Evolutionary conservation across 2,329 filamentous ascomycete genomes (phyloP), one percentile per base, ranked within the genome.

Genomic region (Biscogniauxia mediterranea): DNA sequence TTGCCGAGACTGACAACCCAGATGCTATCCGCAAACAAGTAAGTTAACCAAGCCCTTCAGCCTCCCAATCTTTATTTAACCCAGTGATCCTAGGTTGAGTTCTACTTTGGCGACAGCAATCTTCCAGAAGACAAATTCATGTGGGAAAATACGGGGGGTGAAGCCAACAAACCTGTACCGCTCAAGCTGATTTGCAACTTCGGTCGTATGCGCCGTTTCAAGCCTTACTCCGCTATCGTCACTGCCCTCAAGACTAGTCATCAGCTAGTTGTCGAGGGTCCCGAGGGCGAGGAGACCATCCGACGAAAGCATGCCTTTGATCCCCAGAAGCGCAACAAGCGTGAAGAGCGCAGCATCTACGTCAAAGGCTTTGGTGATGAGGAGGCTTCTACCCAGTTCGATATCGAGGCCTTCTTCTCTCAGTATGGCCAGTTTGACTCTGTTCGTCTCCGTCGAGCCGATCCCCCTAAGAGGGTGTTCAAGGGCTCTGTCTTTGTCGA

Each of bases 401-500:
- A 97, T 66, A 89, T 99, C 60, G 95, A 99, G 80, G 88, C 88
- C 63, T 97, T 96, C 81, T 97, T 98, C 76, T 83, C 88, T 59
- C 85, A 89, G 61, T 93, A 88, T 74, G 94, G 93, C 54, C 83
- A 90, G 32, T 85, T 92, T 70, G 92, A 91, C 71, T 86, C 89
- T 54, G 89, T 99, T 64, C 93, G 94, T 73, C 89, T 99, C 65
- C 92, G 96, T 68, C 92, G 95, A 67, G 82, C 81, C 55, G 82
- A 84, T 0, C 4, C 57, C 2, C 58, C 57, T 52, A 80, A 88
- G 63, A 88, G 87, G 71, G 79, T 84, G 57, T 99, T 98, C 88
- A 99, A 99, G 84, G 93, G 94, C 69, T 97, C 92, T 68, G 92
- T 97, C 61, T 98, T 97, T 74, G 92, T 97, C 67, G 94, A 97